Percentiles rank a stretch among this genome's conserved stretches.
These are phyloP conservation scores for Sarcocystis neurona DNA, from an alignment of 169 alveolate genomes.

Conservation along the genomic window DNA sequence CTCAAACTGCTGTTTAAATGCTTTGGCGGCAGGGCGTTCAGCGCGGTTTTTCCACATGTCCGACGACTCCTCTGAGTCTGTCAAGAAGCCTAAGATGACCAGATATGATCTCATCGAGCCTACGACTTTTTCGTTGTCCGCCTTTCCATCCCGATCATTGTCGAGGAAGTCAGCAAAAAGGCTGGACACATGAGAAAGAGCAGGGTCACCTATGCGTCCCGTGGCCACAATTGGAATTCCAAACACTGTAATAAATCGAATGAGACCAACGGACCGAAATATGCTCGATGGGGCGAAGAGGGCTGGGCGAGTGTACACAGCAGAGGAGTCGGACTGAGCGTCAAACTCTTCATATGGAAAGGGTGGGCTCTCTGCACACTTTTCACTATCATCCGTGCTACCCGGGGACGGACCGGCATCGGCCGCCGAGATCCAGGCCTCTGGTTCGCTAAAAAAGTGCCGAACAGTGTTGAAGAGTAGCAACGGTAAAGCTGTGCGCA, in stretches of 20 bases:
- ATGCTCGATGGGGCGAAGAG: conserved; percentile 10
- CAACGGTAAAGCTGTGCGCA: no score
- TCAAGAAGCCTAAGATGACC: conserved; percentile 1
- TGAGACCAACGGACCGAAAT: conserved; percentile 6
- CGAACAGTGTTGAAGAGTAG: no score
- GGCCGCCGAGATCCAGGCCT: no score
- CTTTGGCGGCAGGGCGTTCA: neutral
- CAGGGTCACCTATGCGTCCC: neutral
- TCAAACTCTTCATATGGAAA: neutral
- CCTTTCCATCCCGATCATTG: conserved; percentile 15
- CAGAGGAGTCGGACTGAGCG: neutral
- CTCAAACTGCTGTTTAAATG: neutral
- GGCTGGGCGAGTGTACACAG: neutral
- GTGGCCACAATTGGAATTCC: conserved; percentile 29
- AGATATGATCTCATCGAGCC: neutral
- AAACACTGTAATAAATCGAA: conserved; percentile 11
- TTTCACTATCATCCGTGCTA: neutral
- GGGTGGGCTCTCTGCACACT: neutral
- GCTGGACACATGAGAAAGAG: conserved; percentile 21
- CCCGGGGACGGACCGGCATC: no score
- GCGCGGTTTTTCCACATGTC: conserved; percentile 17
- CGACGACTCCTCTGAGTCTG: neutral
- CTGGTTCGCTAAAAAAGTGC: no score
- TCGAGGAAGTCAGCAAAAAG: conserved; percentile 31
- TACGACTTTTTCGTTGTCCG: conserved; percentile 2